A percentile compares a stretch with the other conserved stretches of the same genome.
Conservation (phyloP, 2,329 filamentous ascomycete species). For the Lizonia empirigonia region DNA sequence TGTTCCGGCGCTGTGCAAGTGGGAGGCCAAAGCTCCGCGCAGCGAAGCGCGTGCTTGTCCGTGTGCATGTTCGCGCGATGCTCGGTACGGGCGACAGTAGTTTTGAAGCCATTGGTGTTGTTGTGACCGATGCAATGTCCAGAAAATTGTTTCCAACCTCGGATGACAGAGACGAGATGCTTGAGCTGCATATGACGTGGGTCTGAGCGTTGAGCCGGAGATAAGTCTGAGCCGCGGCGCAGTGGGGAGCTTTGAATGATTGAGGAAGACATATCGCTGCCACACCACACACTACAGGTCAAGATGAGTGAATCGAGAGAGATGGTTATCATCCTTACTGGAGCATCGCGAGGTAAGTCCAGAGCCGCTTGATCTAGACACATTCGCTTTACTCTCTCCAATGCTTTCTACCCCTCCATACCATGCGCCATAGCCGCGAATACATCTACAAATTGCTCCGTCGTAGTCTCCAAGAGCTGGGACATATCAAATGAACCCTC, state of each 20-base stretch:
- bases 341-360: conserved; percentile 64
- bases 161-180: conserved; percentile 10
- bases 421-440: not conserved
- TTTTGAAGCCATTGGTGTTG: conserved; percentile 36
- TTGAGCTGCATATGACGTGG: conserved; percentile 42
- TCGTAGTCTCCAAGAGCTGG: too few relatives aligned
- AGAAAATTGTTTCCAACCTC: conserved; percentile 13
- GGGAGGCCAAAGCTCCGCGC: conserved; percentile 5
- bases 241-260: conserved; percentile 17
- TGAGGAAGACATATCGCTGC: not conserved
- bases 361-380: not conserved
- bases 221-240: conserved; percentile 33
- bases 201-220: too few relatives aligned
- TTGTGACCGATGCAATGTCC: not conserved
- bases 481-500: too few relatives aligned
- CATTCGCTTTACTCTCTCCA: not conserved
- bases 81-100: conserved; percentile 25
- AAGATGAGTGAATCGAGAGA: conserved; percentile 36
- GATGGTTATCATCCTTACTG: conserved; percentile 62
- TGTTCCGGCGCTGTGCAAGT: conserved; percentile 48
- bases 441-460: too few relatives aligned
- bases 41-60: conserved; percentile 10
- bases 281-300: not conserved
- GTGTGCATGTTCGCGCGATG: conserved; percentile 24
- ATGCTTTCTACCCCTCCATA: not conserved